These are phyloP conservation scores for Fusarium udum DNA, from an alignment of 2,329 filamentous ascomycete species.

Conservation along the genomic window DNA sequence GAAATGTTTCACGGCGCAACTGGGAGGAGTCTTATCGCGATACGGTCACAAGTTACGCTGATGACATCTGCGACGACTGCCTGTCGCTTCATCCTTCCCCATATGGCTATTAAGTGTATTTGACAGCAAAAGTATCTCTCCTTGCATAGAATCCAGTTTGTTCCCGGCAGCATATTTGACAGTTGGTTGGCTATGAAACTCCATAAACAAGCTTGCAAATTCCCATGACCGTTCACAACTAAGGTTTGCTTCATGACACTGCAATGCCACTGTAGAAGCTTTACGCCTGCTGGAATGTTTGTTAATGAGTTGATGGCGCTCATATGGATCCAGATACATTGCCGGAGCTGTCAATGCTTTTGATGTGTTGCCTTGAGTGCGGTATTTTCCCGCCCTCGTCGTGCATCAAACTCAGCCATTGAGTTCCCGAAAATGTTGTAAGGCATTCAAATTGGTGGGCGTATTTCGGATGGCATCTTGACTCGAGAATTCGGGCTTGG, in stretches of 20 bases:
- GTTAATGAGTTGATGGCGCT: neutral
- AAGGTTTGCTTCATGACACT: neutral
- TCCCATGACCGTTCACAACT: no score
- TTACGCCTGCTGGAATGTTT: neutral
- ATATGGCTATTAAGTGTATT: fast-evolving
- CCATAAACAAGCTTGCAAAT: neutral
- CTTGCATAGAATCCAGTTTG: neutral
- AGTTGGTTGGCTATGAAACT: neutral
- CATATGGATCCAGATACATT: neutral
- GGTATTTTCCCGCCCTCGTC: neutral
- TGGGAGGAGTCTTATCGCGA: neutral
- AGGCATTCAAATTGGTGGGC: neutral
- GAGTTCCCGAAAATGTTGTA: neutral
- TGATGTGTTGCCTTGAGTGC: neutral
- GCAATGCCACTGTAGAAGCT: neutral
- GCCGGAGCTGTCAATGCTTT: neutral
- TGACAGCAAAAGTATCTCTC: neutral
- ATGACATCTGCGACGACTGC: neutral
- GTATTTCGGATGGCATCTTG: neutral
- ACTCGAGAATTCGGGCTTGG: neutral
- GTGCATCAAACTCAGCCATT: neutral
- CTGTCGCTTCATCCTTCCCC: neutral
- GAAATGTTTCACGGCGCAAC: neutral
- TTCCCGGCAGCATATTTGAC: neutral
- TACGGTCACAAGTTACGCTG: neutral